Percentiles rank a stretch among this genome's conserved stretches.
These are phyloP conservation scores for Ceratocystiopsis sp. DNA, from an alignment of 2,329 filamentous ascomycete genomes.

Conservation along the genomic window DNA sequence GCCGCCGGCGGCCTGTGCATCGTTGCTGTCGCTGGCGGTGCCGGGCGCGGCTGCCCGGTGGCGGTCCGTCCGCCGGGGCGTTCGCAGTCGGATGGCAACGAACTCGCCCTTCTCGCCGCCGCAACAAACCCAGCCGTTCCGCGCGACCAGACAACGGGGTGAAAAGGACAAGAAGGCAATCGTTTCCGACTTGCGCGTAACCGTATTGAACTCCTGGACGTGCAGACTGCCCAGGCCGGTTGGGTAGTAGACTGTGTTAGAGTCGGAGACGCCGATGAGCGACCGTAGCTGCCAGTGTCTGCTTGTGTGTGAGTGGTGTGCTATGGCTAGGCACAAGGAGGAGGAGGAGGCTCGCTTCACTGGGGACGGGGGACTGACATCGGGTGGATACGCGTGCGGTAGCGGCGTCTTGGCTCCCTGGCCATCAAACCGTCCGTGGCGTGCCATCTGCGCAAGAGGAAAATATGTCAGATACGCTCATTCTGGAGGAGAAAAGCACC, in stretches of 20 bases:
- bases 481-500: no score
- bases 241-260: slow-evolving; percentile 71
- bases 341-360: neutral
- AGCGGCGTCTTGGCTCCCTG: slow-evolving; percentile 45
- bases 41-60: no score
- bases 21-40: neutral
- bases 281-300: slow-evolving; percentile 70
- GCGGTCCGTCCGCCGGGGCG: neutral
- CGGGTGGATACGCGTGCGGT: slow-evolving; percentile 47
- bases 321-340: slow-evolving; percentile 28
- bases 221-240: slow-evolving; percentile 48
- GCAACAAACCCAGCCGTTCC: slow-evolving; percentile 75
- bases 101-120: slow-evolving; percentile 83
- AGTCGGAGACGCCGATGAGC: slow-evolving; percentile 65
- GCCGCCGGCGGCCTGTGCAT: slow-evolving; percentile 6
- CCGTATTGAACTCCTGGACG: slow-evolving; percentile 52
- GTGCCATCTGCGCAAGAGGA: no score
- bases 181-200: slow-evolving; percentile 52
- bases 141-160: slow-evolving; percentile 77
- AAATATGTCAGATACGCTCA: no score
- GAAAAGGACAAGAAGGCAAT: slow-evolving; percentile 53
- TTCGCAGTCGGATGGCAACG: slow-evolving; percentile 51
- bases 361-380: slow-evolving; percentile 28
- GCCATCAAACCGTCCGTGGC: slow-evolving; percentile 39
- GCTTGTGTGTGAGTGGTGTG: no score